phyloP scores from a whole-genome alignment of 148 eudicot genomes.

The Spergularia marina region DNA sequence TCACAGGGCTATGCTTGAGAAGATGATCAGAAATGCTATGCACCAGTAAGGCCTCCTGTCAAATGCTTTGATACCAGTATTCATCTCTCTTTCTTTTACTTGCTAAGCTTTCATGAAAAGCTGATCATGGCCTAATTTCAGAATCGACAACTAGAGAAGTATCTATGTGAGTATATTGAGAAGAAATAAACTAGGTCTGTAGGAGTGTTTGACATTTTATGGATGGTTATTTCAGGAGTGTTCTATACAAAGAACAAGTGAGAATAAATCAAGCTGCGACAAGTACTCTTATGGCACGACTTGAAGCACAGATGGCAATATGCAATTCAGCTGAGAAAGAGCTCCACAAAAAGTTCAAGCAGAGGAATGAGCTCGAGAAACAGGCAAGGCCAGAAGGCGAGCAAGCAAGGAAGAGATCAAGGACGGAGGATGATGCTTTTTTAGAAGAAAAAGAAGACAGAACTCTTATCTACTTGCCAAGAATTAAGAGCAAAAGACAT shows the following conservation, averaged over 20 bases:
- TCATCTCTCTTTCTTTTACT: too few relatives aligned
- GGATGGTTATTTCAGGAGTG: constrained; percentile 48
- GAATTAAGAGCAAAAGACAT: constrained; percentile 21
- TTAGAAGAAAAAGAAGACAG: constrained; percentile 45
- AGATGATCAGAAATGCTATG: constrained; percentile 94
- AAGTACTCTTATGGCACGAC: constrained; percentile 79
- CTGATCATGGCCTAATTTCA: too few relatives aligned
- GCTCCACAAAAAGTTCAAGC: constrained; percentile 61
- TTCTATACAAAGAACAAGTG: constrained; percentile 80
- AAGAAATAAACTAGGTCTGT: too few relatives aligned
- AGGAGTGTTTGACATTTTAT: background rate
- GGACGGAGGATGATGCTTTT: constrained; percentile 54
- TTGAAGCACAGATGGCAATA: constrained; percentile 89
- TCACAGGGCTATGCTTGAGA: constrained; percentile 75
- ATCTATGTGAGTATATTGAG: too few relatives aligned
- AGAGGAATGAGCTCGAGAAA: constrained; percentile 71
- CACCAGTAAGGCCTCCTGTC: constrained; percentile 69
- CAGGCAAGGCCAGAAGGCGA: constrained; percentile 58
- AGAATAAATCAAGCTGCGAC: constrained; percentile 87
- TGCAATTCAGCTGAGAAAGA: constrained; percentile 88
- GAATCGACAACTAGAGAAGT: too few relatives aligned
- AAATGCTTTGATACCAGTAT: background rate
- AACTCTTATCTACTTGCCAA: constrained; percentile 33
- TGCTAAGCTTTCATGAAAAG: too few relatives aligned
- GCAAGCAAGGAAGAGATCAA: constrained; percentile 74